Percentiles rank a stretch among this genome's conserved stretches.
phyloP scores from a whole-genome alignment of 306 rosid species.

The Lathyrus tuberosus region DNA sequence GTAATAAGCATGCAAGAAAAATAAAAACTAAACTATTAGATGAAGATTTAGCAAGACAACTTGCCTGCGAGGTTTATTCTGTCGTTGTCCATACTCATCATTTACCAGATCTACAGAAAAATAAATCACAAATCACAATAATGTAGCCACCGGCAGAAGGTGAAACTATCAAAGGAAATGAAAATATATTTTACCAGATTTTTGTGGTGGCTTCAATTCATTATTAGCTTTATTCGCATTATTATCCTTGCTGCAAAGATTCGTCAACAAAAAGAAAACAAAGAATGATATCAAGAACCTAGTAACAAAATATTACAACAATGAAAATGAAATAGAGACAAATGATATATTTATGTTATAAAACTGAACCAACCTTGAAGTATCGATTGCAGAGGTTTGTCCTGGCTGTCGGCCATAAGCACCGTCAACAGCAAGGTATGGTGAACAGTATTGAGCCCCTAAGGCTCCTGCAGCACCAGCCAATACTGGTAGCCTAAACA shows the following conservation, averaged over 20 bases:
- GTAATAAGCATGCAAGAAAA: neutral
- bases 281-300: conserved; percentile 23
- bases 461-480: conserved; percentile 96
- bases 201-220: conserved; percentile 74
- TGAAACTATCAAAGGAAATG: conserved; percentile 4
- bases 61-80: conserved; percentile 91
- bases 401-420: conserved; percentile 79
- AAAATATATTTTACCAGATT: conserved; percentile 58
- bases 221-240: conserved; percentile 54
- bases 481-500: conserved; percentile 85
- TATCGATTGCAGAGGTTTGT: conserved; percentile 62
- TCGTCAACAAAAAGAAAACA: conserved; percentile 21
- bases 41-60: conserved; percentile 34
- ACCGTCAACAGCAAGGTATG: conserved; percentile 85
- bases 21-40: neutral
- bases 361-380: conserved; percentile 49
- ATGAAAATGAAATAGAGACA: conserved; percentile 10
- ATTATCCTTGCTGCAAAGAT: conserved; percentile 71
- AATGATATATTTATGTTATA: neutral
- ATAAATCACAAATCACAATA: conserved; percentile 19
- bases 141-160: conserved; percentile 1
- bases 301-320: conserved; percentile 6
- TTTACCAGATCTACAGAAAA: conserved; percentile 60
- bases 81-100: conserved; percentile 88
- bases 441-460: conserved; percentile 81